Percentiles rank a stretch among this genome's conserved stretches.
phyloP scores from a whole-genome alignment of 169 alveolate species.

The Cryptosporidium ryanae region DNA sequence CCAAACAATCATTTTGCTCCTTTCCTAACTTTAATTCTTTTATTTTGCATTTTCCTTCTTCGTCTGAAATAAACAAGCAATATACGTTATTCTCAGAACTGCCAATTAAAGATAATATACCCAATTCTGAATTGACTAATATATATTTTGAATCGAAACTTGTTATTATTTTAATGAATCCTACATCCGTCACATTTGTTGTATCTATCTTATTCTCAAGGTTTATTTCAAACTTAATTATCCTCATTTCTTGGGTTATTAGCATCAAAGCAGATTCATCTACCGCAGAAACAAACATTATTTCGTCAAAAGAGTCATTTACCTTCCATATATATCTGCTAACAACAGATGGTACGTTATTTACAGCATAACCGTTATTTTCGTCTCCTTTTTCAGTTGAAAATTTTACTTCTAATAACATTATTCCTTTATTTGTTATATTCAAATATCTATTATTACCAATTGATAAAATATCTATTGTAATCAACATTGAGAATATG shows the following conservation, averaged over 20 bases:
- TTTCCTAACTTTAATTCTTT: too few relatives aligned
- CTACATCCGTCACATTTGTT: background rate
- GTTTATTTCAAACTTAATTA: slow-evolving; percentile 3
- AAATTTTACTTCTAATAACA: background rate
- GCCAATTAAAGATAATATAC: slow-evolving; percentile 17
- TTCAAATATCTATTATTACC: slow-evolving; percentile 17
- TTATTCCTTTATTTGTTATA: slow-evolving; percentile 23
- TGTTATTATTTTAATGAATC: background rate
- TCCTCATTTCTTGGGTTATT: slow-evolving; percentile 15
- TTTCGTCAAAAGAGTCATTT: slow-evolving; percentile 7
- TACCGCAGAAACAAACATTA: slow-evolving; percentile 1
- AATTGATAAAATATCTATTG: background rate
- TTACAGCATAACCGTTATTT: too few relatives aligned
- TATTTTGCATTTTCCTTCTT: background rate
- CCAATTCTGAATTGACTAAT: background rate
- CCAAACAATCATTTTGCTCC: background rate
- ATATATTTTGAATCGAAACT: slow-evolving; percentile 29
- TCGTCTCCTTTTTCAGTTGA: too few relatives aligned
- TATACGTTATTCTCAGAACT: slow-evolving; percentile 1
- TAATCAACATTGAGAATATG: background rate
- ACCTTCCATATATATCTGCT: background rate
- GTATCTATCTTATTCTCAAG: background rate
- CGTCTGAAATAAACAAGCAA: background rate
- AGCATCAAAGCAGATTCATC: slow-evolving; percentile 14
- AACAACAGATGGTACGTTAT: too few relatives aligned